Percentiles rank a stretch among this genome's conserved stretches.
Evolutionary conservation across 176 grass and related monocot genomes (phyloP).

Genomic region (Triticum timopheevii): DNA sequence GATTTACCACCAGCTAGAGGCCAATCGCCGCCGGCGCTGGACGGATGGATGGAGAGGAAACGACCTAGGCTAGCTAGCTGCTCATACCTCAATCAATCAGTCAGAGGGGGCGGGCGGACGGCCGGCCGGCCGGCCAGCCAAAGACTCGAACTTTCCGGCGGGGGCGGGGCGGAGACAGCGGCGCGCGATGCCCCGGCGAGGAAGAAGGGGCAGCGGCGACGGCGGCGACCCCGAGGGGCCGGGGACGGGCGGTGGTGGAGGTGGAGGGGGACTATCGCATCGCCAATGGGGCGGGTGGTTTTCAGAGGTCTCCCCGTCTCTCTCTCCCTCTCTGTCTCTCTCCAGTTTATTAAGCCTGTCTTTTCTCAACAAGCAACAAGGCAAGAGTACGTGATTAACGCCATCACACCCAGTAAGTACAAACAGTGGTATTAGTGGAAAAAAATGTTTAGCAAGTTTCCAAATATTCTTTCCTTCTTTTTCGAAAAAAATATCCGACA

Average conservation of each 20-base stretch:
- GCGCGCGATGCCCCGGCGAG: not conserved
- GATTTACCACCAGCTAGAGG: not conserved
- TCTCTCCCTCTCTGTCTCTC: not conserved
- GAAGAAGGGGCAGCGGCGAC: not conserved
- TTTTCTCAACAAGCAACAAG: not conserved
- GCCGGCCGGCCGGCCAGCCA: too few species aligned
- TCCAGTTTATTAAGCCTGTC: not conserved
- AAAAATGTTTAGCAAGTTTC: not conserved
- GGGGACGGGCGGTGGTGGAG: too few species aligned
- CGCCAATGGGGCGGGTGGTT: not conserved
- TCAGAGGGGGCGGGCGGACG: not conserved
- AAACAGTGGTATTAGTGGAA: not conserved
- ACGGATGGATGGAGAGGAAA: not conserved
- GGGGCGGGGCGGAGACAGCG: not conserved
- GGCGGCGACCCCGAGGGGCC: not conserved
- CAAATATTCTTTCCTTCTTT: not conserved
- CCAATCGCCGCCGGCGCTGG: not conserved
- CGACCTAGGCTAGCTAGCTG: not conserved
- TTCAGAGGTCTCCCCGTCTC: not conserved
- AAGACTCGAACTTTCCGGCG: not conserved
- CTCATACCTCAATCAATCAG: not conserved
- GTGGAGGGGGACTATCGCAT: not conserved
- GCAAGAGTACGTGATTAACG: not conserved
- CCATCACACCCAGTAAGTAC: not conserved
- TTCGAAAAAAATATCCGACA: rapidly evolving